Conservation (phyloP, 257 asterid genomes). For the Lantana camara region DNA sequence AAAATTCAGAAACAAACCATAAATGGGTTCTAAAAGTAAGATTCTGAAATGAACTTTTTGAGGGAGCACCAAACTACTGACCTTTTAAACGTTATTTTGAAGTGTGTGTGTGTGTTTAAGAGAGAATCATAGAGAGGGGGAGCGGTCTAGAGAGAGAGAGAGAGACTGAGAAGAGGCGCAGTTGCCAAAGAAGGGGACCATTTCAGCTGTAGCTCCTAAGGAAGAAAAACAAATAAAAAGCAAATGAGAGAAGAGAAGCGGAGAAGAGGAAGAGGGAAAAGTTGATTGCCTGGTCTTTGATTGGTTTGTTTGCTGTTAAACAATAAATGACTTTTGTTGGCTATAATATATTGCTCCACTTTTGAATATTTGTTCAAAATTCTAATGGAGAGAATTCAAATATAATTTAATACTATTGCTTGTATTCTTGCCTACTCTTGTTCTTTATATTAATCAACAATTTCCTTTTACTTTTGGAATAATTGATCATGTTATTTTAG, state of each 20-base stretch:
- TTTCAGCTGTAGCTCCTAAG: no score
- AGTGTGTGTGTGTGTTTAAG: background rate
- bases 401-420: no score
- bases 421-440: no score
- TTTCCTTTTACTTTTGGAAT: no score
- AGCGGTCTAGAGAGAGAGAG: background rate
- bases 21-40: background rate
- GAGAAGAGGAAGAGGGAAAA: no score
- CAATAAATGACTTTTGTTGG: background rate
- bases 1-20: background rate
- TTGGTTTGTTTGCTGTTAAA: background rate
- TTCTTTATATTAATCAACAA: no score
- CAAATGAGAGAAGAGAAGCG: background rate
- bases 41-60: background rate
- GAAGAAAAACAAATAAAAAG: background rate
- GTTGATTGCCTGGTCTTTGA: background rate
- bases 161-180: background rate
- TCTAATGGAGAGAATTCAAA: background rate
- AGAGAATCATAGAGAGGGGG: background rate
- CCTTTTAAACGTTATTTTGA: background rate
- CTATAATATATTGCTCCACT: background rate
- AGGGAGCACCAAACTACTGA: background rate
- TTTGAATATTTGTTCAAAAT: background rate
- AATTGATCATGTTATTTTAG: no score
- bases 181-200: no score